Evolutionary conservation across 371 early-diverging fungal genomes (phyloP), one percentile per base, ranked within the genome.

Genomic region (Choanephora cucurbitarum): DNA sequence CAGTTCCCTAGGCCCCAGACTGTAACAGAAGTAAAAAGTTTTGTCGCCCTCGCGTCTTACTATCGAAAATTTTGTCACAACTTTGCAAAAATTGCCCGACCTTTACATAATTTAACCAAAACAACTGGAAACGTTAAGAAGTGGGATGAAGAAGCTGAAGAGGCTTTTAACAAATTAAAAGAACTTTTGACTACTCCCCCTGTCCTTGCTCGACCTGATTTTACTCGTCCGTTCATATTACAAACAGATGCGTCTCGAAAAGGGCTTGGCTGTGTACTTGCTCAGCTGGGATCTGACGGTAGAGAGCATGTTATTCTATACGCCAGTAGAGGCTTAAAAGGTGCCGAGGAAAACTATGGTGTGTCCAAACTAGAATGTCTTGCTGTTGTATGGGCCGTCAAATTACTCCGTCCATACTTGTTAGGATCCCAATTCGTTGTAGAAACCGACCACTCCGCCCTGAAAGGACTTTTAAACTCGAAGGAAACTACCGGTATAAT

Each of bases 1-100:
- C 13, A 49, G 3, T 49, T 31, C 9, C 49, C 49, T 18, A 3
- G 3, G n/a, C 49, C 49, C 10, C 32, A 15, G 2, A 49, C 49
- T 5, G 21, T 19, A 11, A 37, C 33, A 0, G 34, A 49, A 39
- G 49, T 49, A 7, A 33, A 34, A 19, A 31, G 32, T 5, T 49
- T 49, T 19, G 4, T 49, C n/a, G 39, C 34, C 9, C 0, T 49
- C 1, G 49, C 49, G 2, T 49, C 49, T 15, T 49, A 49, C 8
- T 49, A 49, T 17, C 17, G 49, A 21, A 3, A 34, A 0, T 49
- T 49, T 1, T 34, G 32, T 10, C 11, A 49, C 15, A 28, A 28
- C 28, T 53, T 53, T 23, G 53, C 53, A 3, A 32, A 23, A 5
- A 53, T 53, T 14, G 53, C 53, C 6, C 11, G 53, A 14, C 45